phyloP scores from a whole-genome alignment of 1,284 basidiomycete species.

The Irpex sp. region DNA sequence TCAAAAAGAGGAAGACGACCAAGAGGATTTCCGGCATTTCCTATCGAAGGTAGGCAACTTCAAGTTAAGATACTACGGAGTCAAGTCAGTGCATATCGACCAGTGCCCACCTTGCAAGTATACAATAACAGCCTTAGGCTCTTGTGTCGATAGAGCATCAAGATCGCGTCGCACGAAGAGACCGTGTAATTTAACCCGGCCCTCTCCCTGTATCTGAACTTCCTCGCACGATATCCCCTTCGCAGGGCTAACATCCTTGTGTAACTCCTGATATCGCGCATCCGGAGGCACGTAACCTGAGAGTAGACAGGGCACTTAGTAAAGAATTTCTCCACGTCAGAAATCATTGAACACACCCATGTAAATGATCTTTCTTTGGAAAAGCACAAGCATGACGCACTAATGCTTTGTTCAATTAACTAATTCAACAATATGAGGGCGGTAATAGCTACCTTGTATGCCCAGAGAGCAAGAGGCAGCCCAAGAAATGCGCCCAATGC shows the following conservation, averaged over 20 bases:
- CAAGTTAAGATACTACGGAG: too few species aligned
- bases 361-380: conserved; percentile 48
- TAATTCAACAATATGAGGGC: not conserved
- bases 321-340: too few species aligned
- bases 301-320: not conserved
- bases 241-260: conserved; percentile 18
- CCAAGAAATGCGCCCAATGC: not conserved
- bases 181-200: conserved; percentile 21
- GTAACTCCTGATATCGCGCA: conserved; percentile 32
- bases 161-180: conserved; percentile 19
- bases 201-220: conserved; percentile 22
- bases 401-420: conserved; percentile 12
- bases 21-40: conserved; percentile 47
- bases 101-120: conserved; percentile 33
- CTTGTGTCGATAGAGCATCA: not conserved
- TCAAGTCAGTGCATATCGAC: too few species aligned
- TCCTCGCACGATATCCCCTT: conserved; percentile 24
- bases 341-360: conserved; percentile 31
- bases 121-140: conserved; percentile 25
- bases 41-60: conserved; percentile 11
- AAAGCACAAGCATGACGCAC: conserved; percentile 44
- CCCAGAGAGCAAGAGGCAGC: not conserved
- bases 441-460: not conserved
- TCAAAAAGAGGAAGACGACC: conserved; percentile 42
- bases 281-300: conserved; percentile 41